Conservation (phyloP, 345 rosid genomes). For the Noccaea caerulescens region DNA sequence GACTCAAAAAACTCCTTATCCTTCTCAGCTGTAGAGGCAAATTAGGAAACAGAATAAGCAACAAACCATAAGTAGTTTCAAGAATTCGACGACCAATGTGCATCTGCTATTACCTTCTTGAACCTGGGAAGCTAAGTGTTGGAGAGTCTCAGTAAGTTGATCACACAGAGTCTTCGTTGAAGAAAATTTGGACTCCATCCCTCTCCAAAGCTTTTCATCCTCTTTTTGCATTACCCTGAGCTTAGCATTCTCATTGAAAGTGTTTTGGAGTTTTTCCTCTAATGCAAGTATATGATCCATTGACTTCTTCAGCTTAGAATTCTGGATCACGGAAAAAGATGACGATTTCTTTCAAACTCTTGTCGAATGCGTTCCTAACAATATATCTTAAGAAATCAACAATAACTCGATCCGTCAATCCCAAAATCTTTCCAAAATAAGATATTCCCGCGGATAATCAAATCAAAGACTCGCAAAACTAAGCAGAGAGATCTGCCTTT, state of each 20-base stretch:
- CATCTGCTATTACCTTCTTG: slow-evolving; percentile 64
- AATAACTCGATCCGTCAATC: slow-evolving; percentile 20
- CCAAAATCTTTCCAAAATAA: background rate
- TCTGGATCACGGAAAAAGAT: slow-evolving; percentile 48
- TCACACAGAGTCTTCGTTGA: slow-evolving; percentile 79
- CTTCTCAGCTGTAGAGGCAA: slow-evolving; percentile 65
- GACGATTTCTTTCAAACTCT: slow-evolving; percentile 13
- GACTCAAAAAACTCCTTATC: slow-evolving; percentile 37
- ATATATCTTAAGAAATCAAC: background rate
- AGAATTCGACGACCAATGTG: slow-evolving; percentile 4
- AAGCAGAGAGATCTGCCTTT: slow-evolving; percentile 8
- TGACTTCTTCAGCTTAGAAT: slow-evolving; percentile 78
- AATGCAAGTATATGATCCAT: slow-evolving; percentile 58
- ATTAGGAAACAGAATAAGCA: slow-evolving; percentile 25
- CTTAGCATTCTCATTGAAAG: slow-evolving; percentile 89
- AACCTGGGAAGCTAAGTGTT: slow-evolving; percentile 74
- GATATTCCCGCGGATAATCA: background rate
- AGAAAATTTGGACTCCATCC: slow-evolving; percentile 82
- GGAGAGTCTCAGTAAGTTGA: slow-evolving; percentile 86
- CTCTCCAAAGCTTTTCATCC: slow-evolving; percentile 94
- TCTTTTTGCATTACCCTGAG: slow-evolving; percentile 87
- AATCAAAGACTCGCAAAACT: slow-evolving; percentile 3
- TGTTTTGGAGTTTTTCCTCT: slow-evolving; percentile 86
- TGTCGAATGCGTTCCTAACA: background rate
- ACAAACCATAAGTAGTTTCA: background rate